phyloP scores from a whole-genome alignment of 495 filamentous ascomycete species.

The Aspergillus indologenus region DNA sequence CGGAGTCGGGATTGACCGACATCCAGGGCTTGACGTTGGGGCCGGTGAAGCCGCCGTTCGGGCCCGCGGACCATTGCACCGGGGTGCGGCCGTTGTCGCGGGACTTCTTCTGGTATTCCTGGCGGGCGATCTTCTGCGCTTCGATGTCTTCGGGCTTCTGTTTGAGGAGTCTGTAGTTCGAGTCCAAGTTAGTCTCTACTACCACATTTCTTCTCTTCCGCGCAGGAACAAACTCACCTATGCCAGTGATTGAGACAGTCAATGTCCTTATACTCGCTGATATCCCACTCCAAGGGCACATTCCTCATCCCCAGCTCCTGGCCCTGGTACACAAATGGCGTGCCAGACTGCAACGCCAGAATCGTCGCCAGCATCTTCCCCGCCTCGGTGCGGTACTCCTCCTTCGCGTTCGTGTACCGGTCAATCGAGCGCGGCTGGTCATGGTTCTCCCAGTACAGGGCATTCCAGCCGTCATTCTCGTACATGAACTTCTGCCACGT shows the following conservation, averaged over 20 bases:
- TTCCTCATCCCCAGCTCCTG: conserved; percentile 78
- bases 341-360: conserved; percentile 59
- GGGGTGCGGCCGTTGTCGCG: conserved; percentile 58
- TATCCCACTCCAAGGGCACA: conserved; percentile 59
- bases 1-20: conserved; percentile 55
- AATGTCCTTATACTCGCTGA: conserved; percentile 69
- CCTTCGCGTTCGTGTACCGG: conserved; percentile 51
- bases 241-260: conserved; percentile 65
- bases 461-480: conserved; percentile 68
- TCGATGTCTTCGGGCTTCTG: conserved; percentile 33
- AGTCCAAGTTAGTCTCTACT: neutral
- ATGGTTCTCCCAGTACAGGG: conserved; percentile 71
- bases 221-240: conserved; percentile 26
- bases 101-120: conserved; percentile 50
- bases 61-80: conserved; percentile 48
- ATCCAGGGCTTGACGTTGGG: conserved; percentile 58
- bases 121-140: conserved; percentile 31
- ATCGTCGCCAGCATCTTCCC: conserved; percentile 65
- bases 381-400: conserved; percentile 41
- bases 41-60: conserved; percentile 52
- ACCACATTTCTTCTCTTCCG: neutral
- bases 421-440: conserved; percentile 65
- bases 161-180: conserved; percentile 29
- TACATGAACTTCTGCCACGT: conserved; percentile 69
- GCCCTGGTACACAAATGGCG: conserved; percentile 72